These are phyloP conservation scores for Colletotrichum graminicola DNA, from an alignment of 2,329 filamentous ascomycete species.

Conservation along the genomic window DNA sequence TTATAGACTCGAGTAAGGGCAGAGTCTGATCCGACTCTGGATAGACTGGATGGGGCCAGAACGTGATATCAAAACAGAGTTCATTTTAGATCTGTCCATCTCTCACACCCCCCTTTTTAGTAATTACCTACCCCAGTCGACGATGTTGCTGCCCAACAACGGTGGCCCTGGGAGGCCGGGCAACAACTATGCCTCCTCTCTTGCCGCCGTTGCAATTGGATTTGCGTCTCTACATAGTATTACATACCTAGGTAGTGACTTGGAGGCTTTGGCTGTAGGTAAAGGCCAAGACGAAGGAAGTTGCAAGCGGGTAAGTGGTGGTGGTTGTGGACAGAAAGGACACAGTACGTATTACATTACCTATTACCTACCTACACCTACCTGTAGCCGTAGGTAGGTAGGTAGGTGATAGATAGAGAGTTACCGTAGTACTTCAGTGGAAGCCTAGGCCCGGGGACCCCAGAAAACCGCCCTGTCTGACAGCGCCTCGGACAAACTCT, in stretches of 20 bases:
- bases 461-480: too few relatives aligned
- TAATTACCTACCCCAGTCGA: neutral
- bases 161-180: slow-evolving; percentile 1
- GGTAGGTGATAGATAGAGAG: too few relatives aligned
- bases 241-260: neutral
- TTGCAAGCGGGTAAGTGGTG: slow-evolving; percentile 26
- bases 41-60: slow-evolving; percentile 8
- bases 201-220: neutral
- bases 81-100: slow-evolving; percentile 5
- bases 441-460: slow-evolving; percentile 6
- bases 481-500: slow-evolving; percentile 24
- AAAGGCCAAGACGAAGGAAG: slow-evolving; percentile 11
- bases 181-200: neutral
- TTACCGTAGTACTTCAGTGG: too few relatives aligned
- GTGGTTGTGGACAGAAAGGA: too few relatives aligned
- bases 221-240: neutral
- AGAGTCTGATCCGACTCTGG: neutral
- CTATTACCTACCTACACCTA: too few relatives aligned
- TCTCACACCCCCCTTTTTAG: neutral
- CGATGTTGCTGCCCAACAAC: slow-evolving; percentile 16
- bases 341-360: too few relatives aligned
- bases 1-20: too few relatives aligned
- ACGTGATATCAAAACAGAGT: slow-evolving; percentile 31
- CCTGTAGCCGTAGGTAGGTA: too few relatives aligned
- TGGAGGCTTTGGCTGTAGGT: slow-evolving; percentile 8